Percentiles rank a stretch among this genome's conserved stretches.
Evolutionary conservation across 371 early-diverging fungal genomes (phyloP).

Genomic region (Mucor lusitanicus): DNA sequence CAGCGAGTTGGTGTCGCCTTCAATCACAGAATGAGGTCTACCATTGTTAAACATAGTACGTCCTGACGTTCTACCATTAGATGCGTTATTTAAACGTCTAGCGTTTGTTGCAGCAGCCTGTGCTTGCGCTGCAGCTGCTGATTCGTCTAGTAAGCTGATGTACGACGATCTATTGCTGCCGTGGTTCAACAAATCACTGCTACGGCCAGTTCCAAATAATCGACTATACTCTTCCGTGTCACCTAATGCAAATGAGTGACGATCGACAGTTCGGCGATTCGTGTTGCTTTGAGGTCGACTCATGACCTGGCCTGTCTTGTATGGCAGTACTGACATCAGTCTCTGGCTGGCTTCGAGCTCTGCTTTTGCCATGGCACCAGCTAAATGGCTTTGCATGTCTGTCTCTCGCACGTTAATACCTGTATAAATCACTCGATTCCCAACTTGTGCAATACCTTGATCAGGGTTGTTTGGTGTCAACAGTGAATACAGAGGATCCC

Average conservation of each 20-base stretch:
- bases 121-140: background rate
- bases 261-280: conserved; percentile 59
- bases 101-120: background rate
- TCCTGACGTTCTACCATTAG: conserved; percentile 18
- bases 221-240: conserved; percentile 62
- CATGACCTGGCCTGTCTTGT: conserved; percentile 53
- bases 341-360: conserved; percentile 63
- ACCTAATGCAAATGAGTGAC: conserved; percentile 74
- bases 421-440: background rate
- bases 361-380: conserved; percentile 63
- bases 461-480: conserved; percentile 65
- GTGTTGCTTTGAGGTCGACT: conserved; percentile 49
- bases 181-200: conserved; percentile 4
- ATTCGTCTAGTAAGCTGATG: conserved; percentile 19
- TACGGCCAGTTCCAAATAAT: conserved; percentile 39
- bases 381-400: conserved; percentile 61
- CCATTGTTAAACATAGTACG: conserved; percentile 23
- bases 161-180: conserved; percentile 3
- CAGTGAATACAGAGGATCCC: conserved; percentile 65
- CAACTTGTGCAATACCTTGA: conserved; percentile 46
- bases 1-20: conserved; percentile 25
- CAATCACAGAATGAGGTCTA: conserved; percentile 39
- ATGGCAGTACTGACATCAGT: conserved; percentile 55
- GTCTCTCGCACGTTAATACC: conserved; percentile 5
- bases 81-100: conserved; percentile 9